phyloP scores from a whole-genome alignment of 495 filamentous ascomycete species.

The Penicillium ochrochloron region DNA sequence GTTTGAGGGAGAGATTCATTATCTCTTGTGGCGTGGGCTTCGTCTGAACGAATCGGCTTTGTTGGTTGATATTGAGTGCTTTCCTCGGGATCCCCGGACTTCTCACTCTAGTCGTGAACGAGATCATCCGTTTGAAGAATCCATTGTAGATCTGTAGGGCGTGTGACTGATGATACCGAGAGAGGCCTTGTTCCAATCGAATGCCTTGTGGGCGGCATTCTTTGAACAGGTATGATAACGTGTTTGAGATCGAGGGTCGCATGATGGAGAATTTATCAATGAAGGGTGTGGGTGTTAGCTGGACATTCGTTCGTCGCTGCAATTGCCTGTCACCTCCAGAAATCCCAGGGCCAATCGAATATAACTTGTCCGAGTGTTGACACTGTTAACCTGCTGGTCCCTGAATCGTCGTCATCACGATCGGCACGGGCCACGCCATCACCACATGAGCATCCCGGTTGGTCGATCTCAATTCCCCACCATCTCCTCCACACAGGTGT shows the following conservation, averaged over 20 bases:
- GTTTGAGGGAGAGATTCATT: constrained; percentile 23
- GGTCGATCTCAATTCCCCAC: not conserved
- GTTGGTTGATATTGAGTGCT: not conserved
- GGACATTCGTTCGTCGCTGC: not conserved
- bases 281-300: not conserved
- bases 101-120: not conserved
- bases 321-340: not conserved
- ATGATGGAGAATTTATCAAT: not conserved
- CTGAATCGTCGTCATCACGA: not conserved
- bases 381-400: not conserved
- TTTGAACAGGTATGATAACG: not conserved
- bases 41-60: not conserved
- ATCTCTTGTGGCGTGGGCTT: constrained; percentile 26
- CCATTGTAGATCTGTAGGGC: not conserved
- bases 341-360: not conserved
- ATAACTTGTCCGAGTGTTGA: not conserved
- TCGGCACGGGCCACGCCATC: not conserved
- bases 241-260: not conserved
- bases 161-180: not conserved
- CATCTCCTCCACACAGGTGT: not conserved
- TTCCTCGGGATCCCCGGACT: not conserved
- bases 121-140: not conserved
- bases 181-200: not conserved
- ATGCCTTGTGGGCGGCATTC: constrained; percentile 1
- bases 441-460: not conserved